Evolutionary conservation across 2,329 filamentous ascomycete genomes (phyloP).

Genomic region (Ascomycota sp.): DNA sequence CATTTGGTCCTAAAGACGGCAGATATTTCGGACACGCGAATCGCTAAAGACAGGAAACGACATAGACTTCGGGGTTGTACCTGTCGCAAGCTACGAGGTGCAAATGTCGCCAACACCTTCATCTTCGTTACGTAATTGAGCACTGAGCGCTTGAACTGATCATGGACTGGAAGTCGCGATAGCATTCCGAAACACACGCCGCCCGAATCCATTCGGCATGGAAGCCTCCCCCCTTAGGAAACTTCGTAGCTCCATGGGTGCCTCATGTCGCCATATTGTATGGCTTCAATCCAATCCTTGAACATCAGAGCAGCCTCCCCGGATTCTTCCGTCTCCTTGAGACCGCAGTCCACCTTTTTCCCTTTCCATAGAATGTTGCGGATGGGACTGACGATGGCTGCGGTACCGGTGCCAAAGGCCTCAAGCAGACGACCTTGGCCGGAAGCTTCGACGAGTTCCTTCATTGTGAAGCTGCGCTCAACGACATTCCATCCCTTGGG

Average conservation of each 20-base stretch:
- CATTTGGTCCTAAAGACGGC: no score
- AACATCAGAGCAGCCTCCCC: conserved; percentile 70
- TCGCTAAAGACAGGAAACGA: no score
- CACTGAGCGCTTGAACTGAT: background rate
- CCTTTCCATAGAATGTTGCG: conserved; percentile 79
- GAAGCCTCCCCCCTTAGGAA: conserved; percentile 3
- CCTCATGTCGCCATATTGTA: conserved; percentile 86
- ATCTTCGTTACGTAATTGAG: no score
- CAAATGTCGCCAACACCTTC: no score
- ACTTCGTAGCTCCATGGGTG: conserved; percentile 67
- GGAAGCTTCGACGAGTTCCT: conserved; percentile 61
- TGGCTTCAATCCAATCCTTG: conserved; percentile 91
- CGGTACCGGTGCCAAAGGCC: conserved; percentile 85
- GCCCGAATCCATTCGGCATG: no score
- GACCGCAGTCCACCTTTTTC: conserved; percentile 59
- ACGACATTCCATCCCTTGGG: conserved; percentile 75
- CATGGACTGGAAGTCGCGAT: background rate
- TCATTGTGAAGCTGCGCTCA: conserved; percentile 87
- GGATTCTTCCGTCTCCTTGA: conserved; percentile 65
- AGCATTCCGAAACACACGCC: background rate
- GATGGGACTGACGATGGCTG: conserved; percentile 82
- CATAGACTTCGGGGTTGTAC: no score
- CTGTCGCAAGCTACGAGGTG: no score
- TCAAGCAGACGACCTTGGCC: conserved; percentile 74
- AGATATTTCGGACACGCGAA: no score